Conservation (phyloP, 2,329 filamentous ascomycete genomes). For the Talaromyces islandicus region DNA sequence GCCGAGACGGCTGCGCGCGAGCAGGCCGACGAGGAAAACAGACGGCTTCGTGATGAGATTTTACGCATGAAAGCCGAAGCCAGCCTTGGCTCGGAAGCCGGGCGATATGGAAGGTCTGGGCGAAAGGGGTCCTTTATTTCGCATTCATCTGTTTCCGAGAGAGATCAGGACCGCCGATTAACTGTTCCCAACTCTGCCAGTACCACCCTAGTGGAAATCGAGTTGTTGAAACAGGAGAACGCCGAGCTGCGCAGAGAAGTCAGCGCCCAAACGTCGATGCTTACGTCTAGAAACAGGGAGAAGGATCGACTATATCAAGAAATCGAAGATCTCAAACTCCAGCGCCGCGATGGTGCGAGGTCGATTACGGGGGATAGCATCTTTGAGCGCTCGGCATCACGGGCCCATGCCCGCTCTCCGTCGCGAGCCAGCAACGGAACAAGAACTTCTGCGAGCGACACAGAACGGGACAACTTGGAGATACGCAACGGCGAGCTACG, state of each 20-base stretch:
- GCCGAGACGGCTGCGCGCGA: slow-evolving; percentile 85
- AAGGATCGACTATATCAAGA: slow-evolving; percentile 94
- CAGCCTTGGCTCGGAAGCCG: slow-evolving; percentile 20
- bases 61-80: slow-evolving; percentile 56
- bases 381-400: slow-evolving; percentile 87
- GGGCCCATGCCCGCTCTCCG: slow-evolving; percentile 66
- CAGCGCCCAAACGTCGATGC: slow-evolving; percentile 93
- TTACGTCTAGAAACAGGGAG: slow-evolving; percentile 91
- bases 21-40: slow-evolving; percentile 84
- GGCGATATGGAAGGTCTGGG: slow-evolving; percentile 26
- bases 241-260: slow-evolving; percentile 87
- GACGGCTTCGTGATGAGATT: slow-evolving; percentile 75
- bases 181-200: slow-evolving; percentile 54
- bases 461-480: slow-evolving; percentile 80
- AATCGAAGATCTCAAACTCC: slow-evolving; percentile 92
- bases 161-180: slow-evolving; percentile 26
- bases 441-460: slow-evolving; percentile 63
- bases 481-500: slow-evolving; percentile 74
- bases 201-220: slow-evolving; percentile 72
- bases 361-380: slow-evolving; percentile 76
- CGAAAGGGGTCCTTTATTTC: slow-evolving; percentile 33
- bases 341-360: slow-evolving; percentile 56
- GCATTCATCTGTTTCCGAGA: slow-evolving; percentile 29
- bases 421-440: slow-evolving; percentile 69
- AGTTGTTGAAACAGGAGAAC: slow-evolving; percentile 84